Evolutionary conservation across 2,329 filamentous ascomycete genomes (phyloP).

Genomic region (Paecilomyces fulvus): DNA sequence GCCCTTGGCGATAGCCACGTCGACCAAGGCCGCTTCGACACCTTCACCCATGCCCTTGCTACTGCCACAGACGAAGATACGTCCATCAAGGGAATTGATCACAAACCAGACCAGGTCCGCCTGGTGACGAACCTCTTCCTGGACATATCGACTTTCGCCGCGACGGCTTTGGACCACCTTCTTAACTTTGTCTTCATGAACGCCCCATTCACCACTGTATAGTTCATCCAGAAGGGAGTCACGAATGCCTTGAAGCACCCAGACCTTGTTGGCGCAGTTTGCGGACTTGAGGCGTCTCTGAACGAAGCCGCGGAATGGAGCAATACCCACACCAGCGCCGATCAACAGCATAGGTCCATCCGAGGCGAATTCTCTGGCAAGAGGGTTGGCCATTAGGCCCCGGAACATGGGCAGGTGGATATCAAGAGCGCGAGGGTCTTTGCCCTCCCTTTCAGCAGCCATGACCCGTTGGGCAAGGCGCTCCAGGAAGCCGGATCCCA

Average conservation of each 20-base stretch:
- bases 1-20: slow-evolving; percentile 89
- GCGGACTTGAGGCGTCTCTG: slow-evolving; percentile 87
- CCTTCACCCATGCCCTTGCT: slow-evolving; percentile 97
- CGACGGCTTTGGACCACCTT: slow-evolving; percentile 68
- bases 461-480: slow-evolving; percentile 68
- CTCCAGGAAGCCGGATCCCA: slow-evolving; percentile 91
- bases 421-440: slow-evolving; percentile 45
- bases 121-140: slow-evolving; percentile 86
- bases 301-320: slow-evolving; percentile 95
- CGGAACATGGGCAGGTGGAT: slow-evolving; percentile 94
- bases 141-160: slow-evolving; percentile 82
- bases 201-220: slow-evolving; percentile 93
- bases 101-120: slow-evolving; percentile 98
- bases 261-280: slow-evolving; percentile 96
- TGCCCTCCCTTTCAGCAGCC: slow-evolving; percentile 54
- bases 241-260: slow-evolving; percentile 90
- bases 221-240: slow-evolving; percentile 92
- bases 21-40: slow-evolving; percentile 76
- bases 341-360: slow-evolving; percentile 98
- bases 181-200: slow-evolving; percentile 80
- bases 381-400: slow-evolving; percentile 91
- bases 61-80: slow-evolving; percentile 93
- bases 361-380: slow-evolving; percentile 81
- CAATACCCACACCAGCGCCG: slow-evolving; percentile 91
- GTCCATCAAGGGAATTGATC: slow-evolving; percentile 89